Evolutionary conservation across 1,139 yeast species (phyloP).

Genomic region (Protomyces macrosporus): DNA sequence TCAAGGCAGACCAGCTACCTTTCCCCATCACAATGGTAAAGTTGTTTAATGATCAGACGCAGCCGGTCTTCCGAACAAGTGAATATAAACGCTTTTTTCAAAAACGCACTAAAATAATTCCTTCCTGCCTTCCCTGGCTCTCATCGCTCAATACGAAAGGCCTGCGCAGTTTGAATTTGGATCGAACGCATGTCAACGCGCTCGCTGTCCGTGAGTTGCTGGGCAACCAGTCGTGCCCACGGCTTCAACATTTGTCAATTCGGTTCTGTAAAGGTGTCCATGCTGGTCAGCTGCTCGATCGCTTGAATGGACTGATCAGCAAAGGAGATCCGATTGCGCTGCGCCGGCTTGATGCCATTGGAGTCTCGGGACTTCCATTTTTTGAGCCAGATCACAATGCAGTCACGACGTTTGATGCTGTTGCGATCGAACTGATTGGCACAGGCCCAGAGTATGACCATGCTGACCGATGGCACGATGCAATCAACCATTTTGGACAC

Average conservation of each 20-base stretch:
- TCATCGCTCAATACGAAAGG: not conserved
- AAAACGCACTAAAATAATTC: not conserved
- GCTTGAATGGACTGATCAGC: not conserved
- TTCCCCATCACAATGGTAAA: too few species aligned
- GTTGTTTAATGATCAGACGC: too few species aligned
- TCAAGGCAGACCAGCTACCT: too few species aligned
- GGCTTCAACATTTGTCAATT: not conserved
- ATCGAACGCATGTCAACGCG: not conserved
- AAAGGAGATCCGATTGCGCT: not conserved
- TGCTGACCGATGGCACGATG: conserved; percentile 14
- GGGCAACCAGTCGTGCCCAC: not conserved
- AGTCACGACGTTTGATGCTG: conserved; percentile 5
- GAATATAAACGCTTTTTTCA: too few species aligned
- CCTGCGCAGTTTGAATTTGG: not conserved
- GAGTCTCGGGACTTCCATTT: conserved; percentile 15
- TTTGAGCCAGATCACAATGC: conserved; percentile 20
- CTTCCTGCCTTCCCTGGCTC: not conserved
- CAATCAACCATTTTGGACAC: conserved; percentile 7
- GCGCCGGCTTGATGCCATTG: conserved; percentile 9
- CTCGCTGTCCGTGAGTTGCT: not conserved
- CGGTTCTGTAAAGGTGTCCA: not conserved
- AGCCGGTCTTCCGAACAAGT: too few species aligned
- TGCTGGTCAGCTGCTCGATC: not conserved
- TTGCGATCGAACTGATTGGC: conserved; percentile 13
- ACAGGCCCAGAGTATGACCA: conserved; percentile 20